These are phyloP conservation scores for Sisymbrium irio DNA, from an alignment of 345 rosid species.

Conservation along the genomic window DNA sequence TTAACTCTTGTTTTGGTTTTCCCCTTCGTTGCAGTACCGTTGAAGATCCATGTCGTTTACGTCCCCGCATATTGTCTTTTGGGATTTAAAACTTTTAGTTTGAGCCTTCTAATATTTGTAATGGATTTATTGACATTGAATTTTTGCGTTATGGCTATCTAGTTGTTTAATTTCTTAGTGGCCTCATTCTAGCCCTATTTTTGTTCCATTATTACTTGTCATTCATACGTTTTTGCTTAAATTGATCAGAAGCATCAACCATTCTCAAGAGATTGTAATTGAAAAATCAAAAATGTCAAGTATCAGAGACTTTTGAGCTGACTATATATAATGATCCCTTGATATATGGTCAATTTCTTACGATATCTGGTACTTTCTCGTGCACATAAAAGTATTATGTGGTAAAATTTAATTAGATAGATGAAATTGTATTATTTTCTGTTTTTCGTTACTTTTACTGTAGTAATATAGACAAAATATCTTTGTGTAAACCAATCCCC, in stretches of 20 bases:
- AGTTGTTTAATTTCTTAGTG: not conserved
- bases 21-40: slow-evolving; percentile 21
- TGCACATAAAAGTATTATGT: not conserved
- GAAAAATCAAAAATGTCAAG: not conserved
- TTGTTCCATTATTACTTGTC: not conserved
- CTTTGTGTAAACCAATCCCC: not conserved
- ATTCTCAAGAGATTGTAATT: no score
- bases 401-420: not conserved
- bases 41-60: not conserved
- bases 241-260: not conserved
- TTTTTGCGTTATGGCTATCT: not conserved
- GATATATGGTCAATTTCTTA: no score
- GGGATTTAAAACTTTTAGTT: not conserved
- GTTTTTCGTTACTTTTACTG: not conserved
- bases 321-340: no score
- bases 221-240: not conserved
- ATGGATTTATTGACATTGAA: not conserved
- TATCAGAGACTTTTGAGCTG: not conserved
- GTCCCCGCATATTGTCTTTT: not conserved
- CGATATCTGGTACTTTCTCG: not conserved
- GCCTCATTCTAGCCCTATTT: not conserved
- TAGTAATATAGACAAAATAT: not conserved
- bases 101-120: not conserved
- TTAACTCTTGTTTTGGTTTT: not conserved
- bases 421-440: not conserved